Base-by-base conservation (phyloP, 202 grass and related monocot genomes). In the Sporobolus alterniflorus region DNA sequence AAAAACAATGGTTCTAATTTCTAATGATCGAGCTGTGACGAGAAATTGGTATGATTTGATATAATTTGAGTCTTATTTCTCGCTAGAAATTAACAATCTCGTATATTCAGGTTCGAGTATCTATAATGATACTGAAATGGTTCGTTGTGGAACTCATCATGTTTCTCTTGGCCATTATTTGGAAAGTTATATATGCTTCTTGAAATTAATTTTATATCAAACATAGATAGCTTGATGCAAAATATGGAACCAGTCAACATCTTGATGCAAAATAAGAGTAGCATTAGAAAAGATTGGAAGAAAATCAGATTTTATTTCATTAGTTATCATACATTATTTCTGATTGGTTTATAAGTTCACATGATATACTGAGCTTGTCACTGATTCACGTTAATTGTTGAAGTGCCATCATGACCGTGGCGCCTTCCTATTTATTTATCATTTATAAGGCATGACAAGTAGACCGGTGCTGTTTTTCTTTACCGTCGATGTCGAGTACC, bases 31-130 rank as follows among this genome's bases (percentile, higher is more conserved):
- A 56, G 32, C 43, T 67, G 6, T 3, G 7, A 16, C 2, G 69
- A 69, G 63, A 89, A 75, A 56, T 75, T 3, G 41, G 16, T 30
- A 3, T 11, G n/a, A 1, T 22, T 5, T 11, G 61, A 51, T 82
- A 43, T 86, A 71, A 60, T 0, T 81, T 26, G 17, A 42, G 11
- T 43, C 18, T 79, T 25, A 51, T 77, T 67, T 86, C 30, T 90
- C 31, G 41, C 2, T 32, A 73, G 42, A 90, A 83, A 90, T 78
- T 15, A 29, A 74, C 25, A 0, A 67, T 77, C 10, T 73, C 20
- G 30, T 16, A 42, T 68, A 44, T 49, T 33, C 43, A 29, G 55
- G 6, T 12, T 15, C 15, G 42, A 40, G 18, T 36, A 30, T 81
- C 22, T 71, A 60, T 31, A 62, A n/a, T 17, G 21, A 47, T 46